phyloP scores from a whole-genome alignment of 208 protist genomes.

The Trichomonas vaginalis region DNA sequence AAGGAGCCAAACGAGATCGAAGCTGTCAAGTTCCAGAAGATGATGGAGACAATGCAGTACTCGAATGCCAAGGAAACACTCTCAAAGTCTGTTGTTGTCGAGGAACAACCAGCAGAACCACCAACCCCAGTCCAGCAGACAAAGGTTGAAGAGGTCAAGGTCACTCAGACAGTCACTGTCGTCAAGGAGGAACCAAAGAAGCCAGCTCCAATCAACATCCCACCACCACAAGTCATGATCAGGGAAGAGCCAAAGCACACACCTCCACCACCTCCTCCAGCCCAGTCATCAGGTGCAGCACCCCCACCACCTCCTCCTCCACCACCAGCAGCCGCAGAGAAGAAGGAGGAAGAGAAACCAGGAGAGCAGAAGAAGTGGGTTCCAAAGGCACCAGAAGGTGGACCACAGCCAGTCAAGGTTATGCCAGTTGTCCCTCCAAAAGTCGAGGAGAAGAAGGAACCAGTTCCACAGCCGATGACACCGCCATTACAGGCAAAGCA shows the following conservation, averaged over 20 bases:
- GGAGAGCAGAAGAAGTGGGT: too few relatives aligned
- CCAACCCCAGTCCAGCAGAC: neutral
- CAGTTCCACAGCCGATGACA: too few relatives aligned
- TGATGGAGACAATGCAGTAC: neutral
- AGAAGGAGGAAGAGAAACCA: too few relatives aligned
- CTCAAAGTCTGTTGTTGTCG: neutral
- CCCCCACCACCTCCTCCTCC: too few relatives aligned
- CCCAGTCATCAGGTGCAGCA: too few relatives aligned
- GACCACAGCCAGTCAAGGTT: too few relatives aligned
- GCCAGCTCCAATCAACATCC: neutral
- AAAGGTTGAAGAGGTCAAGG: neutral
- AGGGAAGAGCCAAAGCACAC: neutral
- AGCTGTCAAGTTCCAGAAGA: neutral
- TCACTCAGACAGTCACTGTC: neutral
- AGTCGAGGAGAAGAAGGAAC: too few relatives aligned
- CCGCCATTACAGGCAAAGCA: neutral
- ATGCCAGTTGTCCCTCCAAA: too few relatives aligned
- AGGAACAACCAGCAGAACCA: neutral
- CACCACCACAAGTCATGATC: neutral
- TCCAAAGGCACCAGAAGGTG: too few relatives aligned
- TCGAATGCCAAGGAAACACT: neutral
- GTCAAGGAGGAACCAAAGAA: neutral
- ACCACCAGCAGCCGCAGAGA: too few relatives aligned
- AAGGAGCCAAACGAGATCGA: neutral
- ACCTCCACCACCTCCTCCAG: too few relatives aligned